phyloP scores from a whole-genome alignment of 441 rosid genomes.

The Arabidopsis hybrid region DNA sequence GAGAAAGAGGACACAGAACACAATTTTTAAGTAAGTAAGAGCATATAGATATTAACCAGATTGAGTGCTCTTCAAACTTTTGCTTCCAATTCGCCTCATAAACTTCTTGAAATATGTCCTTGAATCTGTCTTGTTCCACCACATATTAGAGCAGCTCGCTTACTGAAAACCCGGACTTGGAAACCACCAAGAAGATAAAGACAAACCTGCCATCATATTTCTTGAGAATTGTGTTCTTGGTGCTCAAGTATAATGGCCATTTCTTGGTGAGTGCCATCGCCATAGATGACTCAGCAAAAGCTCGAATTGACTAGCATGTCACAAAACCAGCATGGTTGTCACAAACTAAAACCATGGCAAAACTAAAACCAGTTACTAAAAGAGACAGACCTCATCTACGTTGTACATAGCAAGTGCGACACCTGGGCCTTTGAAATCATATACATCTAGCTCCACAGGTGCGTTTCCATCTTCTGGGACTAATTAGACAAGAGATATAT shows the following conservation, averaged over 20 bases:
- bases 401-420: slow-evolving; percentile 97
- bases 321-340: slow-evolving; percentile 13
- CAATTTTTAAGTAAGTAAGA: slow-evolving; percentile 9
- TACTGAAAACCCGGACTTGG: background rate
- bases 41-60: slow-evolving; percentile 63
- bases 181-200: slow-evolving; percentile 32
- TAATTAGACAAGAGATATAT: slow-evolving; percentile 36
- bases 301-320: slow-evolving; percentile 74
- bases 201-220: slow-evolving; percentile 96
- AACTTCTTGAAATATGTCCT: slow-evolving; percentile 93
- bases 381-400: slow-evolving; percentile 77
- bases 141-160: slow-evolving; percentile 17
- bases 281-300: slow-evolving; percentile 96
- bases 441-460: slow-evolving; percentile 73
- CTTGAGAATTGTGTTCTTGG: slow-evolving; percentile 94
- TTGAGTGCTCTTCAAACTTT: slow-evolving; percentile 86
- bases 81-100: slow-evolving; percentile 90
- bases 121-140: slow-evolving; percentile 63
- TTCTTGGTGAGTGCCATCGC: slow-evolving; percentile 77
- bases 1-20: background rate
- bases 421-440: slow-evolving; percentile 92
- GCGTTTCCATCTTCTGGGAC: slow-evolving; percentile 74
- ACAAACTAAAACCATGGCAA: slow-evolving; percentile 13
- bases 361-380: slow-evolving; percentile 5
- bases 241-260: slow-evolving; percentile 96